Evolutionary conservation across 495 filamentous ascomycete species (phyloP), one percentile per base, ranked within the genome.

Genomic region (Aspergillus incahuasiensis): DNA sequence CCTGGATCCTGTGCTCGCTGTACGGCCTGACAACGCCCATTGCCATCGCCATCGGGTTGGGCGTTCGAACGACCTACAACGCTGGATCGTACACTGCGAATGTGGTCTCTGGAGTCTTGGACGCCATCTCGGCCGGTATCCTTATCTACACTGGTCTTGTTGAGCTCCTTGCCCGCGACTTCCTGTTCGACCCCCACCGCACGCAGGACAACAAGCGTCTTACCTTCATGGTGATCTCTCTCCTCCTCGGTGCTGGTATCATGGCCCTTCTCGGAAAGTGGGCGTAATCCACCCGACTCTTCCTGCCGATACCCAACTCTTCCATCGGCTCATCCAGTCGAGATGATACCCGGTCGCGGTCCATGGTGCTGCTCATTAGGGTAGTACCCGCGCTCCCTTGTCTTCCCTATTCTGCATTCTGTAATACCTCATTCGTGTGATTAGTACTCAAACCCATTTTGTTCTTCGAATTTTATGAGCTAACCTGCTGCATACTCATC

Each of bases 251-350:
- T 5, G 35, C 34, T 21, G 55, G 55, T 15, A 38, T 58, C 16
- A 58, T 58, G 55, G 55, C 55, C 2, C 35, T 58, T 9, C 21
- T 58, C 24, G 55, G 55, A 1, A 52, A 58, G 12, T 58, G 55
- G 55, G 55, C 55, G 7, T 58, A 39, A 40, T 35, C 25, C 16
- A 22, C 11, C 4, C 42, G 11, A 11, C 25, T 8, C 25, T 12
- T 16, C 15, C 38, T 40, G 38, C 15, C n/a, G n/a, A 18, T 16
- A 16, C 38, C n/a, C n/a, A 18, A 40, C 32, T 35, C 32, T 35
- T 35, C 8, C 25, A 28, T 8, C 25, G 4, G 25, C 25, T 28
- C 25, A 28, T 28, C 25, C 25, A 8, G 8, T 28, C 25, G 25
- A 28, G 25, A 3, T 8, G 25, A 28, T 28, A 28, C 25, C 25